Base-by-base conservation (phyloP, 148 eudicot genomes). In the Dysphania ambrosioides region DNA sequence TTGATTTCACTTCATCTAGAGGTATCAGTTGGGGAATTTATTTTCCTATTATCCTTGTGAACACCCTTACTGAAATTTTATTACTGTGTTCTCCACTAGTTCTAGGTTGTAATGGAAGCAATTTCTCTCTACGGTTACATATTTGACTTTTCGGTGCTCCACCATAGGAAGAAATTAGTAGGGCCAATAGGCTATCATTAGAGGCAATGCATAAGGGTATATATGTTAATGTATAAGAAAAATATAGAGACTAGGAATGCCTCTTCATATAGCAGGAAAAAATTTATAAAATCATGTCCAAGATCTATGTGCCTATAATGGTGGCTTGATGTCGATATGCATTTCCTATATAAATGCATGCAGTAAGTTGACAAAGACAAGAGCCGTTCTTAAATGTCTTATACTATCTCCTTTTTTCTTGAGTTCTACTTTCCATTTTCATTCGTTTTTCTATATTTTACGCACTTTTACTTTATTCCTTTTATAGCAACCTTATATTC, bases 1-100 rank as follows among this genome's bases (percentile, higher is more conserved):
- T 82, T 93, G 81, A 83, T 77, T 71, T 88, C 83, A 38, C 80
- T 93, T 71, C 92, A 83, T 83, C 82, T 93, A 57, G 98, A 93
- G 98, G 98, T 78, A 78, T 10, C 21, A 24, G 38, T 12, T 5
- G 18, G 69, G 12, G 24, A 29, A 21, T 5, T 29, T 32, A 35
- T 26, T 11, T 41, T 69, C 62, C 47, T 55, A 13, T 23, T 24
- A 13, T 27, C 61, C 32, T 36, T 57, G 34, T 73, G 23, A 32
- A 31, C 24, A 61, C 10, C 3, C 19, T 2, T 40, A 29, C 21
- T 27, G 29, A 15, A 44, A 44, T 44, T 44, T 10, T n/a, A 42
- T 29, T 47, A 21, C 27, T 40, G 70, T n/a, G 15, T 67, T 16
- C 26, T 19, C 70, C 26, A n/a, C 16, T 63, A 1, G 26, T 10